Evolutionary conservation across 1,284 basidiomycete genomes (phyloP), one percentile per base, ranked within the genome.

Genomic region (Coniophora puteana): DNA sequence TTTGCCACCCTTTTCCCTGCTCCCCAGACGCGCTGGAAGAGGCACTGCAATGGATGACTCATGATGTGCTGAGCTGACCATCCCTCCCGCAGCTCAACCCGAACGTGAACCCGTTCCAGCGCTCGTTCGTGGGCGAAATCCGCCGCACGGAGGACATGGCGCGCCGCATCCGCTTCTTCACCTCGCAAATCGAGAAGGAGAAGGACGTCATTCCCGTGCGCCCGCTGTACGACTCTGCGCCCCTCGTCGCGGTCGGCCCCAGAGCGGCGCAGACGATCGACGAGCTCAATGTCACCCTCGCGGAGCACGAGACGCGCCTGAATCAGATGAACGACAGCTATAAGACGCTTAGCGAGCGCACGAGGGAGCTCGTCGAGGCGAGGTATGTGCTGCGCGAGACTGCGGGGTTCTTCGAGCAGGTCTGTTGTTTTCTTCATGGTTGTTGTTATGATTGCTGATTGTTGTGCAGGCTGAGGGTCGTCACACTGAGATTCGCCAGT

Each of bases 51-150:
- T 12, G 14, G 28, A 1, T 27, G 7, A 4, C 46, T 14, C 25
- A n/a, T 43, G 12, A 14, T 17, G 7, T 34, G 3, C 5, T 6
- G 17, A 36, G 45, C 21, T 41, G 38, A 13, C 36, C 36, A 35
- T 30, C 49, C 40, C 43, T 49, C 8, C 40, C 27, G 18, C 60
- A 96, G 93, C 73, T 98, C 57, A 98, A 99, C 65, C 91, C 94
- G 13, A 81, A 83, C 46, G 83, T 98, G 51, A 97, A 95, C 61
- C 89, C 95, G 17, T 99, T 99, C 72, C 96, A 99, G 76, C 91
- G 96, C 50, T 93, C 95, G 5, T 99, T 95, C 62, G 93, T 97
- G 46, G 88, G 88, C 33, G 94, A 97, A 62, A 93, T 99, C 51
- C 84, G 95, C 31, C 83, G 91, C 46, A 80, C 96, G 43, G 93